These are phyloP conservation scores for Coemansia sp. DNA, from an alignment of 192 early-diverging fungal genomes.

Conservation along the genomic window DNA sequence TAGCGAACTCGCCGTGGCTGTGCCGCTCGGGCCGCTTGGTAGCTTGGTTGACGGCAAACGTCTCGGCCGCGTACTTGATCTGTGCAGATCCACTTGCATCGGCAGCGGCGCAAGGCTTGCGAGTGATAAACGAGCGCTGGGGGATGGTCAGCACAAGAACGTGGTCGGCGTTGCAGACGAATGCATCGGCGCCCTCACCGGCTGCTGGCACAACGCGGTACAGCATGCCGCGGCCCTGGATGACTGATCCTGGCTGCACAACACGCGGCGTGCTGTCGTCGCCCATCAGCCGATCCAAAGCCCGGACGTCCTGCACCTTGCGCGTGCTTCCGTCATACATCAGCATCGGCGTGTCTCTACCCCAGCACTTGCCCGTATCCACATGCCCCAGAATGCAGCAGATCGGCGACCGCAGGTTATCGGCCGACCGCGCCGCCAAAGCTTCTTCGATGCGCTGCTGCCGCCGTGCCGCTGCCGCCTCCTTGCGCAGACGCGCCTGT, in stretches of 20 bases:
- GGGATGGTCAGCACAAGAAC: slow-evolving; percentile 51
- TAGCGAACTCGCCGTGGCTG: slow-evolving; percentile 21
- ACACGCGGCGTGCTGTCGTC: slow-evolving; percentile 54
- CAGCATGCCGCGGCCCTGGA: slow-evolving; percentile 48
- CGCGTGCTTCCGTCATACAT: slow-evolving; percentile 52
- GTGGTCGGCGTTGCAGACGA: slow-evolving; percentile 59
- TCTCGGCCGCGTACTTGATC: slow-evolving; percentile 15
- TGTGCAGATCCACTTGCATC: background rate
- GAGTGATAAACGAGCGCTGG: slow-evolving; percentile 17
- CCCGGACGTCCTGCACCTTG: slow-evolving; percentile 48
- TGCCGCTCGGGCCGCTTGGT: slow-evolving; percentile 10
- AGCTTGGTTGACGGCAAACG: slow-evolving; percentile 14
- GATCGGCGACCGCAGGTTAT: slow-evolving; percentile 95
- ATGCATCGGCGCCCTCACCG: slow-evolving; percentile 31
- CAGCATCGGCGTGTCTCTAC: slow-evolving; percentile 49
- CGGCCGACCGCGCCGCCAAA: slow-evolving; percentile 78
- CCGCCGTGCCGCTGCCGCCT: slow-evolving; percentile 77
- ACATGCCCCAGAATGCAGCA: slow-evolving; percentile 99
- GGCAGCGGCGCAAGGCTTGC: background rate
- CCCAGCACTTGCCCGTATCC: slow-evolving; percentile 80
- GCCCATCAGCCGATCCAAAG: slow-evolving; percentile 52
- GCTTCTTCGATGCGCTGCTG: slow-evolving; percentile 71
- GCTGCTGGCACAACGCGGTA: slow-evolving; percentile 49
- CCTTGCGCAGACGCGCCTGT: slow-evolving; percentile 66
- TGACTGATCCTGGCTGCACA: slow-evolving; percentile 47